phyloP scores from a whole-genome alignment of 176 grass and related monocot species.

The Bonia amplexicaulis region DNA sequence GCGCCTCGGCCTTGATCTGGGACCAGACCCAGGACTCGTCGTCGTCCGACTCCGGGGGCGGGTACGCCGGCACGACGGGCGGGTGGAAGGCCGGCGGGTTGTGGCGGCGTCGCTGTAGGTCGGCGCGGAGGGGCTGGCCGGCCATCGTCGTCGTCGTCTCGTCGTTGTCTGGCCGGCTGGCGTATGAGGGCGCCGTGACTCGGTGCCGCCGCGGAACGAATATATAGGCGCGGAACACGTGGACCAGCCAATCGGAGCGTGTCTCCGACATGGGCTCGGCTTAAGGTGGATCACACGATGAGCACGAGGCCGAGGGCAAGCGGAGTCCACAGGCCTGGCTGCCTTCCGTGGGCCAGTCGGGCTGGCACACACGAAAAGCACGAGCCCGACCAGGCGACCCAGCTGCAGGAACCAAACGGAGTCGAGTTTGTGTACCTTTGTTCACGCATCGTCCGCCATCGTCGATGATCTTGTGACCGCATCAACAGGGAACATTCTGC shows the following conservation, averaged over 20 bases:
- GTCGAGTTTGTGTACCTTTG: neutral
- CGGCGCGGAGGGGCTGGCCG: slow-evolving; percentile 32
- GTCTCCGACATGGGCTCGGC: neutral
- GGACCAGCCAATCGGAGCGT: neutral
- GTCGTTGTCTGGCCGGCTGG: neutral
- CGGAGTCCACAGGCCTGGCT: neutral
- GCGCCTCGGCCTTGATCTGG: slow-evolving; percentile 88
- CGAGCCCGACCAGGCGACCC: neutral
- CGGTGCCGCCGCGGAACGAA: neutral
- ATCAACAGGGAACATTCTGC: no score
- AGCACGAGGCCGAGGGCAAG: neutral
- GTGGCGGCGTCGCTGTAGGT: neutral
- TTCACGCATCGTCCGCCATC: no score
- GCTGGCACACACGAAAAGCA: neutral
- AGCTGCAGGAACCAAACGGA: neutral
- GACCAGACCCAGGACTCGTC: slow-evolving; percentile 86
- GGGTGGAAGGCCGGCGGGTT: slow-evolving; percentile 21
- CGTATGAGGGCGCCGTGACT: neutral
- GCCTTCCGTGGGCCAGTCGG: neutral
- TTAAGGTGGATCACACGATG: neutral
- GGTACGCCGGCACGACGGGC: slow-evolving; percentile 45
- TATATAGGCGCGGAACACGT: slow-evolving; percentile 20
- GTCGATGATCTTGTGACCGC: no score
- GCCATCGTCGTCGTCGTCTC: slow-evolving; percentile 31
- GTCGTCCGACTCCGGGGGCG: slow-evolving; percentile 75